A percentile compares a stretch with the other conserved stretches of the same genome.
Evolutionary conservation across 164 flowering plant species (phyloP).

Genomic region (Umbellularia californica): DNA sequence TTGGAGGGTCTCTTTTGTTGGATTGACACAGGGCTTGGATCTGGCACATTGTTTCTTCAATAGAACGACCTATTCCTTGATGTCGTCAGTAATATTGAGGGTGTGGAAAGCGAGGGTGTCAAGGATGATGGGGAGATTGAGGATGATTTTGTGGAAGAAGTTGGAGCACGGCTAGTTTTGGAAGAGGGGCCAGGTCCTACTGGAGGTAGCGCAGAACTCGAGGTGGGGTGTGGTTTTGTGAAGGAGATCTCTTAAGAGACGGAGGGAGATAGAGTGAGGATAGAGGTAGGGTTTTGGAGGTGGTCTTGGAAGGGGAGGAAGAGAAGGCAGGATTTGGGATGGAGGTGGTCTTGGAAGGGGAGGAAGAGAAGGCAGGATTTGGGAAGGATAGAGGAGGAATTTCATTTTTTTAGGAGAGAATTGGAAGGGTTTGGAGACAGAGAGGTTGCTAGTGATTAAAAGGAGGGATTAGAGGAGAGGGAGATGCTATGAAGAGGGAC

Average conservation of each 20-base stretch:
- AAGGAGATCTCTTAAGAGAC: slow-evolving; percentile 69
- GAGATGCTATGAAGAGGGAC: neutral
- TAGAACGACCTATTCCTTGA: slow-evolving; percentile 44
- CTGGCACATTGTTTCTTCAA: slow-evolving; percentile 47
- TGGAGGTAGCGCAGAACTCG: slow-evolving; percentile 46
- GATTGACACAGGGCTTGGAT: slow-evolving; percentile 27
- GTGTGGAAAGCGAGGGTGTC: slow-evolving; percentile 57
- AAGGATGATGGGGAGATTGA: slow-evolving; percentile 60
- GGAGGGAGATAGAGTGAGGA: slow-evolving; percentile 38
- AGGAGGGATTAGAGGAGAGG: slow-evolving; percentile 47
- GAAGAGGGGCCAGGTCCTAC: slow-evolving; percentile 56
- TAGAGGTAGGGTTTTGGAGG: slow-evolving; percentile 6
- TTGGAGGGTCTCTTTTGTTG: slow-evolving; percentile 32
- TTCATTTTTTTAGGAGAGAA: slow-evolving; percentile 29
- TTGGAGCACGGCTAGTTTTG: slow-evolving; percentile 38
- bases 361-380: slow-evolving; percentile 41
- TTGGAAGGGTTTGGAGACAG: slow-evolving; percentile 31
- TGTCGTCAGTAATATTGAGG: slow-evolving; percentile 44
- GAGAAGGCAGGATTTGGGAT: too few relatives aligned
- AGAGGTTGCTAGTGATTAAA: slow-evolving; percentile 44
- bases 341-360: slow-evolving; percentile 54
- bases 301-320: slow-evolving; percentile 40
- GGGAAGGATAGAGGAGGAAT: slow-evolving; percentile 43
- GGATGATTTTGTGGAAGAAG: slow-evolving; percentile 46
- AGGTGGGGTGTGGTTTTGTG: slow-evolving; percentile 52